Base-by-base conservation (phyloP, 768 basidiomycete species). In the Kwoniella sp. region DNA sequence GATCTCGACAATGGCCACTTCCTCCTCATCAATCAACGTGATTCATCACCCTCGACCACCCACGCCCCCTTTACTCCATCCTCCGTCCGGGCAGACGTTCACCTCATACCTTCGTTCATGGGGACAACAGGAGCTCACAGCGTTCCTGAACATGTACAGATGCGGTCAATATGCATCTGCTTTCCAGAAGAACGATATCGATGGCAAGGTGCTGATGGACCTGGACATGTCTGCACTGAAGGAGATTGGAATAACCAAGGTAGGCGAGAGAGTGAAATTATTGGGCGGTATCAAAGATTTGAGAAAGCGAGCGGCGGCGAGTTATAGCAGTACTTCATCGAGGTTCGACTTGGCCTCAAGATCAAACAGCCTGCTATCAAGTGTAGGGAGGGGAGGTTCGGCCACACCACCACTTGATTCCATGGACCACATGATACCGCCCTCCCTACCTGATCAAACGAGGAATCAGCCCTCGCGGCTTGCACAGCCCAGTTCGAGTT, bases 181-280 rank as follows among this genome's bases (percentile, higher is more conserved):
- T 0, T 99, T 99, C 82, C 85, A 83, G 52, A 83, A 85, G 3
- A 90, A 95, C 81, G 95, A 99, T 76, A 95, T 99, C 71, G 82
- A 91, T 55, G 93, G 95, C 5, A 89, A 91, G 75, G 88, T 99
- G 22, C 81, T 99, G 19, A 84, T 97, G 54, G 96, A 99, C 67
- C 82, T 98, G 49, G 95, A 98, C 74, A 90, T 93, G 79, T 80
- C 82, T 7, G 88, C 87, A 1, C 82, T 99, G 54, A 91, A 88
- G 77, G 96, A 99, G 80, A 90, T 98, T 87, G 90, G 90, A 15
- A 85, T 99, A 27, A 72, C 83, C 30, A 91, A 89, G 79, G 88
- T 99, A 46, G 96, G 96, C 12, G 96, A 99, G 80, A 83, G 94
- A 53, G 86, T 97, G 8, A 85, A 91, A 74, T 89, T 99, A 54